Conservation (phyloP, 768 basidiomycete genomes). For the Kwoniella sp. region DNA sequence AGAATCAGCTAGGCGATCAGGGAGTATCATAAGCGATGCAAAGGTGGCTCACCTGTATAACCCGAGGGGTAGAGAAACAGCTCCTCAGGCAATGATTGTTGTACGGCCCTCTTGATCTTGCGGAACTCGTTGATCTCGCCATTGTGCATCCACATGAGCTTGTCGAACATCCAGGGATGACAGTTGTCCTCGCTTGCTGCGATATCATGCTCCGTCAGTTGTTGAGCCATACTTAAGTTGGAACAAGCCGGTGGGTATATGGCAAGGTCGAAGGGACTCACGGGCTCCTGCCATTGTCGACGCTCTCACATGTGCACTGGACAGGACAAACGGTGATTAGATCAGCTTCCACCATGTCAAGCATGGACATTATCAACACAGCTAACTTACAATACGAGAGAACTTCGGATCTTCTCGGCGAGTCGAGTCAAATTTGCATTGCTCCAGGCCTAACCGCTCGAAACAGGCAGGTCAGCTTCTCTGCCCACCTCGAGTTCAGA, state of each 20-base stretch:
- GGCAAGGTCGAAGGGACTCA: too few relatives aligned
- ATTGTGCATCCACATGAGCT: conserved; percentile 98
- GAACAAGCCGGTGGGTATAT: too few relatives aligned
- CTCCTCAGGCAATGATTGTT: conserved; percentile 73
- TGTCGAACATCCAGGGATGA: conserved; percentile 90
- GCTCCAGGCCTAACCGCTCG: conserved; percentile 93
- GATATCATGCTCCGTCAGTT: too few relatives aligned
- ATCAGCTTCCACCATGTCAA: neutral
- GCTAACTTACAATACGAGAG: conserved; percentile 89
- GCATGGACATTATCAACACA: too few relatives aligned
- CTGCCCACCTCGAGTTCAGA: neutral
- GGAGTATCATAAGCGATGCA: neutral
- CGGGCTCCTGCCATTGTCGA: conserved; percentile 64
- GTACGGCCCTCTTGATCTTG: conserved; percentile 76
- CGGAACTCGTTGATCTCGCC: conserved; percentile 84
- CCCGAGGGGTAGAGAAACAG: conserved; percentile 85
- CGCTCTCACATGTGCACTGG: conserved; percentile 83
- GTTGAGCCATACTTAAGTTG: too few relatives aligned
- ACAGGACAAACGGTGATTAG: neutral
- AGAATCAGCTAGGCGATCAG: conserved; percentile 23
- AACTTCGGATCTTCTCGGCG: conserved; percentile 95
- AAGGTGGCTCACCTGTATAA: conserved; percentile 70
- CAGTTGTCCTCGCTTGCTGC: conserved; percentile 56
- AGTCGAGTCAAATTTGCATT: conserved; percentile 89
- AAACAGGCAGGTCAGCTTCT: too few relatives aligned